phyloP scores from a whole-genome alignment of 116 monocot genomes.

The Papilionanthe hybrid region DNA sequence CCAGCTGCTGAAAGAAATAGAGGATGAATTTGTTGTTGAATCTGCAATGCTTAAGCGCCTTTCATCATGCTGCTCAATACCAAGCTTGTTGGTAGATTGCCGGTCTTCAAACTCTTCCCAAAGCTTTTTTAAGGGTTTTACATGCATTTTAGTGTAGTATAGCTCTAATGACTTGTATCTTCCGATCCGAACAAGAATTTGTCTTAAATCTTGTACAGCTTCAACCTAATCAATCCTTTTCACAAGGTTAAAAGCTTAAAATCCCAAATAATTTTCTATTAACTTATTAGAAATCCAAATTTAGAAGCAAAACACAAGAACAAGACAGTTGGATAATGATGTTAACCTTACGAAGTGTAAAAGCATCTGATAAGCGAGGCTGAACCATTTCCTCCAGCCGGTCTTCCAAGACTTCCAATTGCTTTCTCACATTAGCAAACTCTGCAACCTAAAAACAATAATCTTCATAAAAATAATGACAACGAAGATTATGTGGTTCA shows the following conservation, averaged over 20 bases:
- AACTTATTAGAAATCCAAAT: neutral
- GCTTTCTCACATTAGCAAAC: slow-evolving; percentile 99
- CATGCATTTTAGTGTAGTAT: slow-evolving; percentile 72
- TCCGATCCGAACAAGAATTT: slow-evolving; percentile 85
- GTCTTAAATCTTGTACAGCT: slow-evolving; percentile 81
- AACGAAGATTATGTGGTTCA: neutral
- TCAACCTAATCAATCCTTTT: slow-evolving; percentile 47
- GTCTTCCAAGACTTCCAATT: slow-evolving; percentile 91
- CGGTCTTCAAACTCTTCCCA: slow-evolving; percentile 88
- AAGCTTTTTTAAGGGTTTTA: slow-evolving; percentile 77
- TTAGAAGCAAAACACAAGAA: neutral
- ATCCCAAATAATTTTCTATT: neutral
- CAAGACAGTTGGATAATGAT: neutral
- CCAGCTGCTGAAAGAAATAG: slow-evolving; percentile 78
- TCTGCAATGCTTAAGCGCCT: slow-evolving; percentile 12
- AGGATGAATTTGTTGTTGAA: slow-evolving; percentile 12
- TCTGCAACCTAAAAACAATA: slow-evolving; percentile 74
- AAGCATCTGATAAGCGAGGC: slow-evolving; percentile 80
- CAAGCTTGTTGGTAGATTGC: slow-evolving; percentile 43
- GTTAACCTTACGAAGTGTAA: slow-evolving; percentile 72
- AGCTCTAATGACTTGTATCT: slow-evolving; percentile 81
- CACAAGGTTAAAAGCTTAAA: neutral
- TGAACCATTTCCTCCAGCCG: slow-evolving; percentile 95
- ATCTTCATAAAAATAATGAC: neutral
- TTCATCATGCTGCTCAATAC: slow-evolving; percentile 53